Percentiles rank a stretch among this genome's conserved stretches.
These are phyloP conservation scores for Microbotryum saponariae DNA, from an alignment of 1,284 basidiomycete species.

Conservation along the genomic window DNA sequence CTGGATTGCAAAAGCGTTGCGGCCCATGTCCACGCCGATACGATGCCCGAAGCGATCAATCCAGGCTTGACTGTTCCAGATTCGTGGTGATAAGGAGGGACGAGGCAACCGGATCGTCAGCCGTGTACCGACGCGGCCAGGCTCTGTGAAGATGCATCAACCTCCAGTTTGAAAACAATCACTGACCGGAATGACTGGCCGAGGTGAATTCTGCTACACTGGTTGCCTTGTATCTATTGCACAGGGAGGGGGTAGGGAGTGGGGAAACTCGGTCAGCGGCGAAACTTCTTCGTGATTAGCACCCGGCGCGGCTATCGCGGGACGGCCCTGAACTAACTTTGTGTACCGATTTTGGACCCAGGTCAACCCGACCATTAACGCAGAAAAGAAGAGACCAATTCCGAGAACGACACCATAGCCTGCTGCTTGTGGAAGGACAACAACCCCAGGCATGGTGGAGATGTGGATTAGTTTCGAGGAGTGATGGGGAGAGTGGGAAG, in stretches of 20 bases:
- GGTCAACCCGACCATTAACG: conserved; percentile 63
- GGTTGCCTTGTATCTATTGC: conserved; percentile 34
- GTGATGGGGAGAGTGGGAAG: too few relatives aligned
- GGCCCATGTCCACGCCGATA: conserved; percentile 50
- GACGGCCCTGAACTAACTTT: conserved; percentile 20
- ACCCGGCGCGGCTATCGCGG: neutral
- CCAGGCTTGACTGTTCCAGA: conserved; percentile 56
- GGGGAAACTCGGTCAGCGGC: conserved; percentile 36
- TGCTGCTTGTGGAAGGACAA: conserved; percentile 49
- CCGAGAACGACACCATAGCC: conserved; percentile 72
- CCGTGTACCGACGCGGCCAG: neutral
- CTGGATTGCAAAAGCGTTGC: conserved; percentile 53
- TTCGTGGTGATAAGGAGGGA: neutral
- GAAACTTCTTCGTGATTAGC: conserved; percentile 33
- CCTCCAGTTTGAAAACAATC: neutral
- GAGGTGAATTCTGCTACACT: conserved; percentile 68
- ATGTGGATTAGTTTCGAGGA: too few relatives aligned
- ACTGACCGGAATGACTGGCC: conserved; percentile 43
- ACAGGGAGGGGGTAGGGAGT: conserved; percentile 11
- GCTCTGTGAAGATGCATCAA: neutral
- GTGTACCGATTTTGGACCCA: conserved; percentile 65
- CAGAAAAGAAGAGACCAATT: conserved; percentile 74
- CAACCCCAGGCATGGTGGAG: neutral
- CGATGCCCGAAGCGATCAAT: conserved; percentile 80
- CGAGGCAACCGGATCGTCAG: neutral